phyloP scores from a whole-genome alignment of 176 grass and related monocot genomes.

The Saccharum officinarum region DNA sequence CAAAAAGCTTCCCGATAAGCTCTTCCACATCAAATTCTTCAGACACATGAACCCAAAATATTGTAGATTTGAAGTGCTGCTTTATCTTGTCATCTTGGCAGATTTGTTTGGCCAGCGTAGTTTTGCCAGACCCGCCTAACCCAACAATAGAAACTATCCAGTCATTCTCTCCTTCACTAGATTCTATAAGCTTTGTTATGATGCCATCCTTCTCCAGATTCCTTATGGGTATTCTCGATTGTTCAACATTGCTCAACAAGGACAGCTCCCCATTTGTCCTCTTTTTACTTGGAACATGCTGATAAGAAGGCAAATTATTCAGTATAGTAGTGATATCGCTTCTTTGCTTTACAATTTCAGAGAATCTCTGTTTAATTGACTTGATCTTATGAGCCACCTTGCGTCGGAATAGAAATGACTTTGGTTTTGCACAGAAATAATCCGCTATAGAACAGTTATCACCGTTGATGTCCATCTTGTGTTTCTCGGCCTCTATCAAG shows the following conservation, averaged over 20 bases:
- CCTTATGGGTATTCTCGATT: not conserved
- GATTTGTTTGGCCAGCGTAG: constrained; percentile 24
- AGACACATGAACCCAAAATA: constrained; percentile 35
- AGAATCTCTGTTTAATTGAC: not conserved
- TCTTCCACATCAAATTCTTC: not conserved
- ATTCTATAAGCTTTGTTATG: not conserved
- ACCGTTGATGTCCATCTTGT: not conserved
- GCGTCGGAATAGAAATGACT: not conserved
- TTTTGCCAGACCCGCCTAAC: constrained; percentile 35
- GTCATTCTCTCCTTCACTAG: not conserved
- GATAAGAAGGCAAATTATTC: not conserved
- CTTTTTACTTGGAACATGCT: not conserved
- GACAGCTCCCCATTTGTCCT: not conserved
- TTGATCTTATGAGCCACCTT: not conserved
- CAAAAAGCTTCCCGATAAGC: not conserved
- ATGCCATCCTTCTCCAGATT: constrained; percentile 5
- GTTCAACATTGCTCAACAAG: not conserved
- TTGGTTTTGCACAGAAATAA: not conserved
- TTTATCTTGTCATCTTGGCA: not conserved
- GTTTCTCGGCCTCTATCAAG: not conserved
- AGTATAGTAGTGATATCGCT: not conserved
- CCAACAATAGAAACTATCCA: constrained; percentile 15
- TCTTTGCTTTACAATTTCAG: not conserved
- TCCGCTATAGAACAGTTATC: not conserved
- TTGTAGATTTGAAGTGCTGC: constrained; percentile 6